These are phyloP conservation scores for Solanum sitiens DNA, from an alignment of 257 asterid species.

Conservation along the genomic window DNA sequence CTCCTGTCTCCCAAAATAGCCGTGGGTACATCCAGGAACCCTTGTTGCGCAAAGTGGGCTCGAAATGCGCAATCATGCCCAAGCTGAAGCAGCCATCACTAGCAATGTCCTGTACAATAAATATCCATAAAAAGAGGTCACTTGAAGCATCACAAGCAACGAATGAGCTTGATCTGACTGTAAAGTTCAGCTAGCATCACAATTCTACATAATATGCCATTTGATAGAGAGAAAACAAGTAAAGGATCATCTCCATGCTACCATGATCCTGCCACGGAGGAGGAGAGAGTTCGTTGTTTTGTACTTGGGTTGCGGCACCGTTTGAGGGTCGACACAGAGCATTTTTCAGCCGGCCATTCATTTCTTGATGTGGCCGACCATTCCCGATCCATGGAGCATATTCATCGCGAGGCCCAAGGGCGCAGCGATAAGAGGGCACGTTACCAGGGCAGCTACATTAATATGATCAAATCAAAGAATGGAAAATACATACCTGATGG, in stretches of 20 bases:
- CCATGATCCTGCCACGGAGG: too few relatives aligned
- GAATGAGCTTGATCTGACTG: background rate
- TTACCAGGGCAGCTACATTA: too few relatives aligned
- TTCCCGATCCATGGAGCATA: too few relatives aligned
- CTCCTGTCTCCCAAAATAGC: conserved; percentile 95
- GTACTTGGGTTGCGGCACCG: too few relatives aligned
- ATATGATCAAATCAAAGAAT: background rate
- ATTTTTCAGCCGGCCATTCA: too few relatives aligned
- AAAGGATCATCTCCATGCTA: background rate
- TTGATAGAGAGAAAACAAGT: background rate
- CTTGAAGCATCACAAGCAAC: background rate
- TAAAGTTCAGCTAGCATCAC: background rate
- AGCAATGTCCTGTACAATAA: conserved; percentile 58
- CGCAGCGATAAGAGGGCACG: too few relatives aligned
- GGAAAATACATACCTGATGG: conserved; percentile 44
- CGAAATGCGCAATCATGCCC: conserved; percentile 87
- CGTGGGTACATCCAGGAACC: conserved; percentile 97
- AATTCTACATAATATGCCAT: background rate
- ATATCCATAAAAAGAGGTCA: background rate
- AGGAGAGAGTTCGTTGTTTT: too few relatives aligned
- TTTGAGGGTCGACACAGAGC: too few relatives aligned
- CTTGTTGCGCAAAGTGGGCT: conserved; percentile 39
- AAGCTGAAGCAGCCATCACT: conserved; percentile 95
- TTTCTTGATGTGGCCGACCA: too few relatives aligned
- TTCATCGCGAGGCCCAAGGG: too few relatives aligned